A percentile compares a stretch with the other conserved stretches of the same genome.
phyloP scores from a whole-genome alignment of 2,329 filamentous ascomycete species.

The Colletotrichum melonis region DNA sequence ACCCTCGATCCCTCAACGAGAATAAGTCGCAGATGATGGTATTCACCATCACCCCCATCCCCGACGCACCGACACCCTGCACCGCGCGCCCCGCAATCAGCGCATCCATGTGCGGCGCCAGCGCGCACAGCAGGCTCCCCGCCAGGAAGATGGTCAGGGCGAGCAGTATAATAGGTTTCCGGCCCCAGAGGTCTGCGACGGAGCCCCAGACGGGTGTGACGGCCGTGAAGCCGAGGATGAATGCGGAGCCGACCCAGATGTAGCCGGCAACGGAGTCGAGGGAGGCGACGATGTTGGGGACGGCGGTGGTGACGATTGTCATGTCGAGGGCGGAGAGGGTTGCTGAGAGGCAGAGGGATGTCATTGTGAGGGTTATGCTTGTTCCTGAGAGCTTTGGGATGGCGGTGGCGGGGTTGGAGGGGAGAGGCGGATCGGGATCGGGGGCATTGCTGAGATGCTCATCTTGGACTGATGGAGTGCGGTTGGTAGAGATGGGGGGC shows the following conservation, averaged over 20 bases:
- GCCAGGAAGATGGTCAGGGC: slow-evolving; percentile 56
- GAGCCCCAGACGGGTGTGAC: slow-evolving; percentile 44
- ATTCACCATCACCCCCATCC: slow-evolving; percentile 56
- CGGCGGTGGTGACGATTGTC: slow-evolving; percentile 62
- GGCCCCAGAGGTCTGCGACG: slow-evolving; percentile 59
- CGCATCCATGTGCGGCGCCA: slow-evolving; percentile 52
- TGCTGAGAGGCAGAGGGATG: slow-evolving; percentile 43
- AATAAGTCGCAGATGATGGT: slow-evolving; percentile 50
- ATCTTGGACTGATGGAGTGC: background rate
- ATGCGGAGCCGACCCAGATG: slow-evolving; percentile 61
- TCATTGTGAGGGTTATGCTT: slow-evolving; percentile 48
- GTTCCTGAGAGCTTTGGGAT: slow-evolving; percentile 8
- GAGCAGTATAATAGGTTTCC: slow-evolving; percentile 49
- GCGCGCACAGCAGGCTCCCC: slow-evolving; percentile 64
- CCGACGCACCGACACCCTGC: slow-evolving; percentile 59
- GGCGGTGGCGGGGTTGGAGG: background rate
- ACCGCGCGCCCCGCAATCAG: slow-evolving; percentile 54
- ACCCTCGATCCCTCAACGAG: slow-evolving; percentile 46
- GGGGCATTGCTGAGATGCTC: background rate
- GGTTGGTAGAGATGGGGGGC: background rate
- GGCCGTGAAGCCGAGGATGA: slow-evolving; percentile 59
- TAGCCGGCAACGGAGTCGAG: slow-evolving; percentile 49
- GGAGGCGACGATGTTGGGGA: slow-evolving; percentile 56
- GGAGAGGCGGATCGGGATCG: background rate
- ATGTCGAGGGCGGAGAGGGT: slow-evolving; percentile 60